Conservation (phyloP, 2,329 filamentous ascomycete genomes). For the Neonectria faginata region DNA sequence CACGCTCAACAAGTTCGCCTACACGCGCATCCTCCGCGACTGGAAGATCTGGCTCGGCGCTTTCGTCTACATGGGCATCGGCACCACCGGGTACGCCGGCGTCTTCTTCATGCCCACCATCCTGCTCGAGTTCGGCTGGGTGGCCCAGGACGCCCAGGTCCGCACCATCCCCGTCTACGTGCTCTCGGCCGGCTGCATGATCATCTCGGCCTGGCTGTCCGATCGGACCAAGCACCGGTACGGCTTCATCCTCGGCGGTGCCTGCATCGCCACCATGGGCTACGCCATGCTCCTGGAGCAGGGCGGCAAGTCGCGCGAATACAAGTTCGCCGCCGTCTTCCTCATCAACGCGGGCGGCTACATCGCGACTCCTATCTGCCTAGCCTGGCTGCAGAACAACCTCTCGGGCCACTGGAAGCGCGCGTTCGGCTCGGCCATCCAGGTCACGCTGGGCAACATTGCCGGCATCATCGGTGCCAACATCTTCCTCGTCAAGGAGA, state of each 20-base stretch:
- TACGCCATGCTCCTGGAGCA: slow-evolving; percentile 65
- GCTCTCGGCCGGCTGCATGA: slow-evolving; percentile 47
- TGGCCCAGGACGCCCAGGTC: slow-evolving; percentile 50
- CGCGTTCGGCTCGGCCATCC: slow-evolving; percentile 63
- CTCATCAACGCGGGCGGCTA: slow-evolving; percentile 66
- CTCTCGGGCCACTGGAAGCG: slow-evolving; percentile 69
- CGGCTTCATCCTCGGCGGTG: slow-evolving; percentile 64
- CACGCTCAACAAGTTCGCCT: slow-evolving; percentile 60
- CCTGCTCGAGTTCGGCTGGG: slow-evolving; percentile 52
- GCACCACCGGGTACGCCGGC: slow-evolving; percentile 59
- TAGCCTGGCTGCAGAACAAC: slow-evolving; percentile 69
- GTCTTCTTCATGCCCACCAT: slow-evolving; percentile 56
- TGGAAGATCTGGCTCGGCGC: slow-evolving; percentile 59
- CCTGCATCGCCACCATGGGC: slow-evolving; percentile 62
- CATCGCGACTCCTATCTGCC: slow-evolving; percentile 64
- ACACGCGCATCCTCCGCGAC: slow-evolving; percentile 59
- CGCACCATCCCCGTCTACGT: slow-evolving; percentile 54
- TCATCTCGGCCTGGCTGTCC: slow-evolving; percentile 56
- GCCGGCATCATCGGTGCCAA: slow-evolving; percentile 61
- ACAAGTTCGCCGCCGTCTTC: slow-evolving; percentile 66
- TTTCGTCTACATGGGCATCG: slow-evolving; percentile 52
- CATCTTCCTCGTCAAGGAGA: slow-evolving; percentile 61
- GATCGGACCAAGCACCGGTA: slow-evolving; percentile 66
- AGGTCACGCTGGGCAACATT: slow-evolving; percentile 61
- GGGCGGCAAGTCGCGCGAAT: slow-evolving; percentile 39